Evolutionary conservation across 441 rosid genomes (phyloP), one percentile per base, ranked within the genome.

Genomic region (Eruca vesicaria): DNA sequence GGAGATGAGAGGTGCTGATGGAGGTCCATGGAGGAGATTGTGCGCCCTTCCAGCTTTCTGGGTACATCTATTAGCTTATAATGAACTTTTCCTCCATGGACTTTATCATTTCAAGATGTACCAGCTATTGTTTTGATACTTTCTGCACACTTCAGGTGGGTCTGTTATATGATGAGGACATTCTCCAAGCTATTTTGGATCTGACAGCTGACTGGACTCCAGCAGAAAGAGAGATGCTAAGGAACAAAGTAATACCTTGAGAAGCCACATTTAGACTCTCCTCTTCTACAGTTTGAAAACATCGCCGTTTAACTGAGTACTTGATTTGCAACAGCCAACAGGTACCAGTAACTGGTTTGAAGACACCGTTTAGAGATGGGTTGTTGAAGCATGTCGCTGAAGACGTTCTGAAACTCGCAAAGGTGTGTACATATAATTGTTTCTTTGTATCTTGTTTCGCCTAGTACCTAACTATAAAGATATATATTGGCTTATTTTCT

Each of bases 1-100:
- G 85, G 99, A 96, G 84, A 96, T 96, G 99, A 93, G 98, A 81
- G 99, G 99, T 65, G 97, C 98, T 83, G 99, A 93, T 87, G 98
- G 99, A 80, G 98, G 99, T 74, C 98, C 99, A 56, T 93, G 97
- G 99, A 93, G 99, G 86, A 90, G 98, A 78, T 53, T 93, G 65
- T 96, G 98, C 80, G 99, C 98, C 28, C 79, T 96, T 78, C 98
- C 98, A 33, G 99, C 99, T 68, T 90, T 96, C 81, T 93, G 99
- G 99, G 99, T 96, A 23, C 26, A 23, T 23, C 26, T 23, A 3
- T 23, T 23, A 23, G 2, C 26, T 23, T 23, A 23, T 23, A 87
- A 64, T 71, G 5, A n/a, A n/a, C 16, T 20, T 11, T 31, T 57
- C 2, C 15, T 63, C 45, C 69, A 14, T 6, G 2, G 60, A 12